Conservation (phyloP, 2,329 filamentous ascomycete genomes). For the Diaporthe capsici region DNA sequence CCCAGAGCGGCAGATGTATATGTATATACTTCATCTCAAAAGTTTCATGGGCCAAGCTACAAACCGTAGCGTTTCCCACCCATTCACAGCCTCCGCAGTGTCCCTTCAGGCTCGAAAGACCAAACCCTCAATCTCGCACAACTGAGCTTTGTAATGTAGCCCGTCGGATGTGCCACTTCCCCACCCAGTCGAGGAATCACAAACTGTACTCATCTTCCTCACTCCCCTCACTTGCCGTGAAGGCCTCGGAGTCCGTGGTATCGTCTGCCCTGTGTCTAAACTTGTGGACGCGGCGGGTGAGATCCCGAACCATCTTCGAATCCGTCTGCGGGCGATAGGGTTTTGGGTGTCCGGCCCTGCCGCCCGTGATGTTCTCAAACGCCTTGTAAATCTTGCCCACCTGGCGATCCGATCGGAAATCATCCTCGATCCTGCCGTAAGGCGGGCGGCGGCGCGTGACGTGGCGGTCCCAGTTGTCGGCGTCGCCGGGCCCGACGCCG, state of each 20-base stretch:
- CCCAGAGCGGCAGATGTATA: neutral
- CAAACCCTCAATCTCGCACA: neutral
- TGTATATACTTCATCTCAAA: neutral
- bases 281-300: neutral
- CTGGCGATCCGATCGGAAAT: neutral
- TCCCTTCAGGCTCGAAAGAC: neutral
- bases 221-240: neutral
- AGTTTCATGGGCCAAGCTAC: too few relatives aligned
- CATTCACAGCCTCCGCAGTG: too few relatives aligned
- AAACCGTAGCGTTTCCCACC: neutral
- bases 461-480: constrained; percentile 18
- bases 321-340: constrained; percentile 2
- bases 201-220: neutral
- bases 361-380: neutral
- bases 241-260: neutral
- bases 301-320: constrained; percentile 10
- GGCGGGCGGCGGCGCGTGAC: fast-evolving
- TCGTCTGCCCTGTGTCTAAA: neutral
- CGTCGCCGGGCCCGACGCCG: neutral
- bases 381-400: neutral
- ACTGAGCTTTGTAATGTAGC: neutral
- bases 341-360: neutral
- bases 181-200: too few relatives aligned
- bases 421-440: too few relatives aligned
- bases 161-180: neutral